A percentile compares a stretch with the other conserved stretches of the same genome.
Conservation (phyloP, 352 stramenopile genomes). For the Lagenidium giganteum region DNA sequence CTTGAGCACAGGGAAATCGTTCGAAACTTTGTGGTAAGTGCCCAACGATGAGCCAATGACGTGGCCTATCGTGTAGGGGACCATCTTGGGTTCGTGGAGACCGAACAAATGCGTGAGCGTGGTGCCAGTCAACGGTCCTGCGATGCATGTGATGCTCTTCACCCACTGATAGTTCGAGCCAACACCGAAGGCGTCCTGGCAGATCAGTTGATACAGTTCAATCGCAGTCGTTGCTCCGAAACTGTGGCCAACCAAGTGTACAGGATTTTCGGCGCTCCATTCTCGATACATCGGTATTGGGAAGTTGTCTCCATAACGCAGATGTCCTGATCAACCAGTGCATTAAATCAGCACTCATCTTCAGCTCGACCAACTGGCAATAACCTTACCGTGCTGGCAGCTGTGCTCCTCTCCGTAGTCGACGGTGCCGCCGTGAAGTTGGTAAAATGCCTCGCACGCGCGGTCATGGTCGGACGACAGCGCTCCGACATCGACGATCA, state of each 20-base stretch:
- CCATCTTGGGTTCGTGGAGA: conserved; percentile 27
- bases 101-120: conserved; percentile 48
- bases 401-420: conserved; percentile 61
- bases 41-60: conserved; percentile 25
- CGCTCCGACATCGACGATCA: conserved; percentile 29
- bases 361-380: too few relatives aligned
- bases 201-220: conserved; percentile 68
- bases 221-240: conserved; percentile 60
- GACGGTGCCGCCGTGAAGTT: conserved; percentile 34
- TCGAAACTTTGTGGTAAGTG: conserved; percentile 38
- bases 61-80: conserved; percentile 24
- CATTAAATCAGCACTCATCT: too few relatives aligned
- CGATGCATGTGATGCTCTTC: conserved; percentile 59
- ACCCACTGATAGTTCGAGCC: conserved; percentile 51
- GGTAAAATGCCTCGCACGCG: conserved; percentile 34
- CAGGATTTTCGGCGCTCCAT: conserved; percentile 44
- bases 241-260: conserved; percentile 64
- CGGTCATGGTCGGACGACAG: conserved; percentile 37
- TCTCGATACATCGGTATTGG: conserved; percentile 20
- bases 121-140: conserved; percentile 48
- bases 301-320: conserved; percentile 42
- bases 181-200: conserved; percentile 48
- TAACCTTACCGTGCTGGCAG: conserved; percentile 14
- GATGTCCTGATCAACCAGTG: conserved; percentile 23
- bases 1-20: conserved; percentile 31